These are phyloP conservation scores for Solanum habrochaites DNA, from an alignment of 257 asterid genomes.

Conservation along the genomic window DNA sequence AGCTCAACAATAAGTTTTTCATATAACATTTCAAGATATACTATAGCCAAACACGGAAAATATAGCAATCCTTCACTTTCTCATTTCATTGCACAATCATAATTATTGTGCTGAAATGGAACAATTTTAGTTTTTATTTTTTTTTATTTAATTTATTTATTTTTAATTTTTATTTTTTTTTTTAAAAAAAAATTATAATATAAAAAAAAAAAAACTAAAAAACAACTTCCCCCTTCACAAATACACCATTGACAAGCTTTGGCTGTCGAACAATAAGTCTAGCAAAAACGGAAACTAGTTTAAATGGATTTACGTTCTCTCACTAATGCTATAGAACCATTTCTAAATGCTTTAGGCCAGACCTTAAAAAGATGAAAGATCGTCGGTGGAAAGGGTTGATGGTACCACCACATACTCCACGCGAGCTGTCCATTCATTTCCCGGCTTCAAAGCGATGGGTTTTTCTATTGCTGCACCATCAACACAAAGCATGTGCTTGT, in stretches of 20 bases:
- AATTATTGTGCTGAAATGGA: background rate
- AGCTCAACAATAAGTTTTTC: background rate
- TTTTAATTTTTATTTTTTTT: no score
- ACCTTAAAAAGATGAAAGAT: background rate
- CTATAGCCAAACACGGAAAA: background rate
- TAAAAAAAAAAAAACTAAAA: no score
- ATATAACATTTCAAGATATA: background rate
- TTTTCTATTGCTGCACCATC: constrained; percentile 1
- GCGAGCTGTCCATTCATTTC: background rate
- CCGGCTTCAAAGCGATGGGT: constrained; percentile 1
- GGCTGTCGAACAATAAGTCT: background rate
- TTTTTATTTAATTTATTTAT: no score
- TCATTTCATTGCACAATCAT: background rate
- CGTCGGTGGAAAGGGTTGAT: background rate
- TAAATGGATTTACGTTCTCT: background rate
- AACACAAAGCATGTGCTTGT: constrained; percentile 1
- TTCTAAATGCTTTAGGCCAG: background rate
- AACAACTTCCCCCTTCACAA: background rate
- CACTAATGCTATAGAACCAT: background rate
- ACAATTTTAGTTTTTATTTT: background rate
- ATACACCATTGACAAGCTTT: background rate
- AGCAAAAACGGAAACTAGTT: background rate
- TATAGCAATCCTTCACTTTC: background rate
- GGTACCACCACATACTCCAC: background rate
- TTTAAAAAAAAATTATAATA: no score